phyloP scores from a whole-genome alignment of 2,329 filamentous ascomycete species.

The Zymoseptoria tritici region DNA sequence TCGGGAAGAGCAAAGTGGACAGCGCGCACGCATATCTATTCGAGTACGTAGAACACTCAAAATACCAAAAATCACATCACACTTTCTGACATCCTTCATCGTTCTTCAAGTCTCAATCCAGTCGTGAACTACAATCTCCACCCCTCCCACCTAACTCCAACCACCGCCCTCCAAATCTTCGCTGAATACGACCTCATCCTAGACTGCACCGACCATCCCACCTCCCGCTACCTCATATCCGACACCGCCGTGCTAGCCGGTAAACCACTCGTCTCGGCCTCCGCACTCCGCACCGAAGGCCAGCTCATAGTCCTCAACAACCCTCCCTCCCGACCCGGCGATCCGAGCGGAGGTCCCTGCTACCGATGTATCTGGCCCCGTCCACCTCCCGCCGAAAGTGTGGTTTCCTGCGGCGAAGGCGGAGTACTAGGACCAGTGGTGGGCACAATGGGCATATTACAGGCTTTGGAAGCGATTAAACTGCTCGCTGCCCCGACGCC shows the following conservation, averaged over 20 bases:
- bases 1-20: constrained; percentile 73
- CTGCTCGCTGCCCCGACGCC: constrained; percentile 47
- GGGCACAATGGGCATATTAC: constrained; percentile 84
- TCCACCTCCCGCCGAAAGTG: constrained; percentile 74
- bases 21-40: constrained; percentile 49
- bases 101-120: constrained; percentile 59
- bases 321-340: constrained; percentile 57
- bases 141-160: constrained; percentile 56
- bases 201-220: constrained; percentile 92
- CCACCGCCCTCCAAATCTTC: constrained; percentile 61
- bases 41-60: constrained; percentile 32
- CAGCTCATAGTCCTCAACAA: constrained; percentile 85
- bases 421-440: constrained; percentile 90
- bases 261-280: constrained; percentile 80
- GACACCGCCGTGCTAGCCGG: constrained; percentile 75
- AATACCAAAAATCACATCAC: not conserved
- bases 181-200: constrained; percentile 72
- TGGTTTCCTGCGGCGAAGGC: constrained; percentile 83
- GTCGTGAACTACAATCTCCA: constrained; percentile 58
- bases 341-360: constrained; percentile 64
- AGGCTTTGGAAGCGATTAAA: constrained; percentile 84
- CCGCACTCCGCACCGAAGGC: constrained; percentile 79
- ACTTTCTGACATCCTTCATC: constrained; percentile 2
- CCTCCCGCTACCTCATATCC: constrained; percentile 84
- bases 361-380: constrained; percentile 89